These are phyloP conservation scores for Agaricus sinodeliciosus DNA, from an alignment of 768 basidiomycete species.

Conservation along the genomic window DNA sequence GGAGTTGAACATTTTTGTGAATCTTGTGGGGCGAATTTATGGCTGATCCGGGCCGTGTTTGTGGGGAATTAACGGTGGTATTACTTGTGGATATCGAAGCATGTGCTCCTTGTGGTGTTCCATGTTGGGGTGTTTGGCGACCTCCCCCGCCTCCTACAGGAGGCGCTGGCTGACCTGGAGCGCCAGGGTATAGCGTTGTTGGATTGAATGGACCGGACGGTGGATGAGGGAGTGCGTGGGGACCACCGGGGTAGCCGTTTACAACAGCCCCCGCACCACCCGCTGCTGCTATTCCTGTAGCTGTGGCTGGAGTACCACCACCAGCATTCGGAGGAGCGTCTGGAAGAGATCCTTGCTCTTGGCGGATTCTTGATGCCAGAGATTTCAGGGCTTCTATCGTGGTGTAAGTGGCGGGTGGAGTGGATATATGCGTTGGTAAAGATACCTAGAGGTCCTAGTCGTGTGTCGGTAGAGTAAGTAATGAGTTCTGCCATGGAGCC, in stretches of 20 bases:
- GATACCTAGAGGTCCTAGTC: slow-evolving; percentile 64
- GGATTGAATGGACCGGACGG: slow-evolving; percentile 13
- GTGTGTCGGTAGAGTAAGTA: slow-evolving; percentile 45
- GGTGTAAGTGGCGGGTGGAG: slow-evolving; percentile 6
- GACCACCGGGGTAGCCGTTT: neutral
- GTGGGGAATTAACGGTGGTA: slow-evolving; percentile 34
- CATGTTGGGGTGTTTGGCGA: neutral
- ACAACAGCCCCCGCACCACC: neutral
- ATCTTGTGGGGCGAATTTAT: slow-evolving; percentile 57
- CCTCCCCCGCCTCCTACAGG: no score
- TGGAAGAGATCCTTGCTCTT: slow-evolving; percentile 20
- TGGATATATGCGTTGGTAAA: slow-evolving; percentile 14
- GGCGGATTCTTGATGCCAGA: slow-evolving; percentile 33
- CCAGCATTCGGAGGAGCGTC: slow-evolving; percentile 10
- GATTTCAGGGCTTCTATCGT: slow-evolving; percentile 34
- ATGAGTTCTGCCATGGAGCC: slow-evolving; percentile 77
- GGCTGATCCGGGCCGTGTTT: slow-evolving; percentile 44
- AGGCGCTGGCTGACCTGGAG: neutral
- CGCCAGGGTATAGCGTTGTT: slow-evolving; percentile 38
- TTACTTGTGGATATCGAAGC: slow-evolving; percentile 20
- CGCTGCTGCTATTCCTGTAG: slow-evolving; percentile 7
- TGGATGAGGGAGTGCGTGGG: neutral
- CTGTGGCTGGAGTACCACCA: slow-evolving; percentile 12
- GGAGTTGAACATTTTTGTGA: slow-evolving; percentile 45
- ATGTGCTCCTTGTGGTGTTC: slow-evolving; percentile 30